phyloP scores from a whole-genome alignment of 805 yeast genomes.

The Torulaspora indica region DNA sequence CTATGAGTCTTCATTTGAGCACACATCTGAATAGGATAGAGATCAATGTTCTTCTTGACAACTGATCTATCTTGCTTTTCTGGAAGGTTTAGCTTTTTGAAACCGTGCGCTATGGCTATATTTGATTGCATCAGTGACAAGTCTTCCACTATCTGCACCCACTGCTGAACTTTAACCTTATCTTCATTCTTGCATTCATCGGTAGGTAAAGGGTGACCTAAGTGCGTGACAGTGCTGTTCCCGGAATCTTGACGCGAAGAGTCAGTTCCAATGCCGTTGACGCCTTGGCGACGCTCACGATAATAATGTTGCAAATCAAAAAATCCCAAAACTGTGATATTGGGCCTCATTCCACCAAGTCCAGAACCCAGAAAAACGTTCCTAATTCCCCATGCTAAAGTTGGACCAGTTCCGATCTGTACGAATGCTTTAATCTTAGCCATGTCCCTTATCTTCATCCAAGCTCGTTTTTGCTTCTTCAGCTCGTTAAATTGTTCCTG shows the following conservation, averaged over 20 bases:
- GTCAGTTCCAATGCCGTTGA: constrained; percentile 8
- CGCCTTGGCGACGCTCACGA: constrained; percentile 1
- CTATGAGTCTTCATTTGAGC: constrained; percentile 48
- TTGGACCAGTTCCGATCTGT: constrained; percentile 83
- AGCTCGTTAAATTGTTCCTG: constrained; percentile 65
- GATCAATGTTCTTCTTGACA: constrained; percentile 61
- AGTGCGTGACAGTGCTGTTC: constrained; percentile 10
- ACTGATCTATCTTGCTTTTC: constrained; percentile 31
- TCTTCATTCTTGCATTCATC: constrained; percentile 70
- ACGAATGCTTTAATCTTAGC: constrained; percentile 86
- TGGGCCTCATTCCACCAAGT: constrained; percentile 97
- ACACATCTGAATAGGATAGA: constrained; percentile 96
- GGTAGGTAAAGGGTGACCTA: constrained; percentile 58
- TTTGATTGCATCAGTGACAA: constrained; percentile 81
- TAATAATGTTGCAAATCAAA: constrained; percentile 50
- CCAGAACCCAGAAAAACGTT: constrained; percentile 92
- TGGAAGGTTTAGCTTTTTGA: constrained; percentile 65
- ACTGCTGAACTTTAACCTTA: constrained; percentile 65
- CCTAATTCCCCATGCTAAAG: constrained; percentile 90
- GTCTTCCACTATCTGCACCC: constrained; percentile 93
- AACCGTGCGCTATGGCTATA: constrained; percentile 91
- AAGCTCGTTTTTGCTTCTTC: constrained; percentile 66
- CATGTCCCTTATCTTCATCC: constrained; percentile 77
- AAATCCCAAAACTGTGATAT: constrained; percentile 87
- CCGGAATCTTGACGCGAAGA: constrained; percentile 6